Conservation (phyloP, 352 stramenopile genomes). For the Saprolegnia diclina region DNA sequence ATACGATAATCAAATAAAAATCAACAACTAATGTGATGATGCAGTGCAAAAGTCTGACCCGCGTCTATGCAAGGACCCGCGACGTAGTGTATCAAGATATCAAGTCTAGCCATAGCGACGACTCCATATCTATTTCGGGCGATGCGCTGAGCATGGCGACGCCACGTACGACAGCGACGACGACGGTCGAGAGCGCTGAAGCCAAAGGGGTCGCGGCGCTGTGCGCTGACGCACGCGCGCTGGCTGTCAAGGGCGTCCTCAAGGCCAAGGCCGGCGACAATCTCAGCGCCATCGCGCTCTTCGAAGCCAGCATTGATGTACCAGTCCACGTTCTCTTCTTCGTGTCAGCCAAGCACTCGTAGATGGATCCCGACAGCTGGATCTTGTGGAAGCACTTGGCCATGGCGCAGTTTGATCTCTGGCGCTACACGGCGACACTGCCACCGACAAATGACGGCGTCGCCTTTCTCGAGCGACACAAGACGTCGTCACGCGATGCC, state of each 20-base stretch:
- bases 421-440: constrained; percentile 39
- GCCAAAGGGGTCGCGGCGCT: neutral
- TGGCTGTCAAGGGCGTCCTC: neutral
- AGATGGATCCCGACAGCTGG: constrained; percentile 53
- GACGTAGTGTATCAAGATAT: too few relatives aligned
- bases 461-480: constrained; percentile 22
- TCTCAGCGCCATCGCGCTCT: neutral
- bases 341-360: neutral
- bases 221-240: neutral
- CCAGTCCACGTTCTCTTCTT: neutral
- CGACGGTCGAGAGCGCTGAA: neutral
- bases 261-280: neutral
- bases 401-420: constrained; percentile 51
- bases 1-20: too few relatives aligned
- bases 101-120: too few relatives aligned
- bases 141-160: too few relatives aligned
- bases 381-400: constrained; percentile 56
- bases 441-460: constrained; percentile 39
- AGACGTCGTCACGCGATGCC: constrained; percentile 14
- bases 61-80: too few relatives aligned
- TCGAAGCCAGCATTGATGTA: constrained; percentile 9
- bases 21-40: too few relatives aligned
- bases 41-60: too few relatives aligned
- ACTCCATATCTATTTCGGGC: too few relatives aligned
- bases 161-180: neutral